A percentile compares a stretch with the other conserved stretches of the same genome.
These are phyloP conservation scores for Alternaria gansuensis DNA, from an alignment of 2,329 filamentous ascomycete genomes.

Conservation along the genomic window DNA sequence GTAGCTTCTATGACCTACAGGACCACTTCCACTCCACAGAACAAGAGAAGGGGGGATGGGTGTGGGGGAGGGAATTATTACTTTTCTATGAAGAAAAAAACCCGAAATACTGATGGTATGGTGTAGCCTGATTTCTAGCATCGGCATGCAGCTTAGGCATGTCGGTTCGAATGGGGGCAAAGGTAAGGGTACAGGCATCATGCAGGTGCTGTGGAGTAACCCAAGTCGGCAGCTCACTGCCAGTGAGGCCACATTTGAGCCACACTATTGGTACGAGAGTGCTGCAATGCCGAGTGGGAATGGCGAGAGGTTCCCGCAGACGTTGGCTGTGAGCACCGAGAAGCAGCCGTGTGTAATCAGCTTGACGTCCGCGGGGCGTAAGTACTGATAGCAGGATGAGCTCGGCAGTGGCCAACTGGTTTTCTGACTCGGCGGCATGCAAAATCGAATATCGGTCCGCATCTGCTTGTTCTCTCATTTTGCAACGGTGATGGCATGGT, in stretches of 20 bases:
- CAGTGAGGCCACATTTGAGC: not conserved
- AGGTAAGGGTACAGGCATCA: conserved; percentile 1
- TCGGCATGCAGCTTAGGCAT: conserved; percentile 10
- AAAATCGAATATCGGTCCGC: conserved; percentile 1
- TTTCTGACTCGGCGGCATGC: not conserved
- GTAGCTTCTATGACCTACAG: not conserved
- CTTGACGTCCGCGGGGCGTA: conserved; percentile 10
- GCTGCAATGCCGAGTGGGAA: not conserved
- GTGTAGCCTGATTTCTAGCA: conserved; percentile 13
- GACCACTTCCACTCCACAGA: not conserved
- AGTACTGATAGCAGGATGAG: not conserved
- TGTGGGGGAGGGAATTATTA: not conserved
- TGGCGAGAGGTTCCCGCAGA: not conserved
- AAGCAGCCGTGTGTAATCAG: not conserved
- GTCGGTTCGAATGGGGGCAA: conserved; percentile 8
- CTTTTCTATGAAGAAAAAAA: not conserved
- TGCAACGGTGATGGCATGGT: not conserved
- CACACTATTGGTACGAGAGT: conserved; percentile 2
- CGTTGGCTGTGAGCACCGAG: not conserved
- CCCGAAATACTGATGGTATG: not conserved
- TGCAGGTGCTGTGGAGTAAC: conserved; percentile 10
- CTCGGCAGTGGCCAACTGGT: not conserved
- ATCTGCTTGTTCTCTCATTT: not conserved
- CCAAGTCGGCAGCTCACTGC: not conserved
- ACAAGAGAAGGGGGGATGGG: not conserved